A percentile compares a stretch with the other conserved stretches of the same genome.
Conservation (phyloP, 1,139 yeast species). For the Yamadazyma songkhlaensis region DNA sequence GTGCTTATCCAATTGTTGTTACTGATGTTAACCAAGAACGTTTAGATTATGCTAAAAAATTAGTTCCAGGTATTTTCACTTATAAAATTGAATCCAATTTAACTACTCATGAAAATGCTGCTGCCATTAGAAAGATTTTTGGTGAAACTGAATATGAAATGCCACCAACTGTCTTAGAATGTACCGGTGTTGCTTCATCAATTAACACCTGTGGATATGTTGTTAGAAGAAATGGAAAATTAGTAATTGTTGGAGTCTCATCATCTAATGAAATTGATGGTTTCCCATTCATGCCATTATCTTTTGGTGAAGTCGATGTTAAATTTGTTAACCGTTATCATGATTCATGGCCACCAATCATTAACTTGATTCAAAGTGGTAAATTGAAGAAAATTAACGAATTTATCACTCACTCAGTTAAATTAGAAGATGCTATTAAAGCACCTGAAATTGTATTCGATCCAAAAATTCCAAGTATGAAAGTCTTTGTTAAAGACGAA, state of each 20-base stretch:
- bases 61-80: constrained; percentile 56
- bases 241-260: constrained; percentile 40
- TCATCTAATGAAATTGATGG: constrained; percentile 67
- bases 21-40: constrained; percentile 63
- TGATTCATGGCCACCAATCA: constrained; percentile 51
- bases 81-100: constrained; percentile 33
- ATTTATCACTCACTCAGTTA: constrained; percentile 74
- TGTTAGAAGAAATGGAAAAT: constrained; percentile 21
- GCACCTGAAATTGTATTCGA: constrained; percentile 58
- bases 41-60: constrained; percentile 54
- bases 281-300: constrained; percentile 66
- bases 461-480: constrained; percentile 18
- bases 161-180: constrained; percentile 55
- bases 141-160: constrained; percentile 26
- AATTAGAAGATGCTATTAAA: constrained; percentile 68
- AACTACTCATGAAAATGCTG: constrained; percentile 36
- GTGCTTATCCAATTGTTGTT: constrained; percentile 68
- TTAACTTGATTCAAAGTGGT: constrained; percentile 41
- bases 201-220: constrained; percentile 64
- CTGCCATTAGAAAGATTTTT: constrained; percentile 35
- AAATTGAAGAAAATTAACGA: constrained; percentile 18
- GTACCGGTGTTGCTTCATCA: constrained; percentile 39
- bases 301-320: constrained; percentile 66
- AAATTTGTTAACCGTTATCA: constrained; percentile 58
- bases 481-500: constrained; percentile 17